These are phyloP conservation scores for Limnanthes douglasii DNA, from an alignment of 345 rosid genomes.

Conservation along the genomic window DNA sequence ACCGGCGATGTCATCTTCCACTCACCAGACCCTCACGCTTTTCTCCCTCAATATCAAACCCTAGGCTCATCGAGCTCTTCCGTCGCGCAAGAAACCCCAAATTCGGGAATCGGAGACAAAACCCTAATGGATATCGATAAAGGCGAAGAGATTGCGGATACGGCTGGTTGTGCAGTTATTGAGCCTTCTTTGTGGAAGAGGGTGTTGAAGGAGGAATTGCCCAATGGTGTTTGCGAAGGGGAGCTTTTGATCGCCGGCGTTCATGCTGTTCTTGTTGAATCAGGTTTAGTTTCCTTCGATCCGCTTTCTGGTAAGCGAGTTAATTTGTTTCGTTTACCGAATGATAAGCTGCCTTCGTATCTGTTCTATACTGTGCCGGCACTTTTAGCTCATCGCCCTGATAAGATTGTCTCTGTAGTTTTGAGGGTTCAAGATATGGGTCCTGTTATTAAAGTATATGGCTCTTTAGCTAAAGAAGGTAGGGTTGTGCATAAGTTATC, in stretches of 20 bases:
- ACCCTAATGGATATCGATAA: too few species aligned
- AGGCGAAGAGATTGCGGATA: not conserved
- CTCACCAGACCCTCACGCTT: too few species aligned
- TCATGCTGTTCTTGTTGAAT: too few species aligned
- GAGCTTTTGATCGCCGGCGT: constrained; percentile 29
- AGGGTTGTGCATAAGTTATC: constrained; percentile 16
- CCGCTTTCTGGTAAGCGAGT: constrained; percentile 13
- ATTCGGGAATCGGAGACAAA: too few species aligned
- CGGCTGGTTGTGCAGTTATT: constrained; percentile 5
- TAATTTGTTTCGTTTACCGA: too few species aligned
- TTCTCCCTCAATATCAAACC: too few species aligned
- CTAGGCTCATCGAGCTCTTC: too few species aligned
- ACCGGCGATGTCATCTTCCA: too few species aligned
- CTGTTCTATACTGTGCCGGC: constrained; percentile 41
- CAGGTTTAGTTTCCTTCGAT: constrained; percentile 39
- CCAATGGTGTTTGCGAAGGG: constrained; percentile 12
- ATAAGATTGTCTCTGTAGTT: constrained; percentile 12
- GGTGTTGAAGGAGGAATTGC: constrained; percentile 25
- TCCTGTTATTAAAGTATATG: constrained; percentile 32
- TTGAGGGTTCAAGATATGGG: constrained; percentile 34
- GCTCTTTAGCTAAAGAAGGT: constrained; percentile 15
- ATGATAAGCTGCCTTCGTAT: too few species aligned
- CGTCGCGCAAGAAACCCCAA: too few species aligned
- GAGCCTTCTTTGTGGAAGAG: constrained; percentile 38
- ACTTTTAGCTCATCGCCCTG: constrained; percentile 12